Evolutionary conservation across 164 flowering plant genomes (phyloP), one percentile per base, ranked within the genome.

Genomic region (Vitis rotundifolia): DNA sequence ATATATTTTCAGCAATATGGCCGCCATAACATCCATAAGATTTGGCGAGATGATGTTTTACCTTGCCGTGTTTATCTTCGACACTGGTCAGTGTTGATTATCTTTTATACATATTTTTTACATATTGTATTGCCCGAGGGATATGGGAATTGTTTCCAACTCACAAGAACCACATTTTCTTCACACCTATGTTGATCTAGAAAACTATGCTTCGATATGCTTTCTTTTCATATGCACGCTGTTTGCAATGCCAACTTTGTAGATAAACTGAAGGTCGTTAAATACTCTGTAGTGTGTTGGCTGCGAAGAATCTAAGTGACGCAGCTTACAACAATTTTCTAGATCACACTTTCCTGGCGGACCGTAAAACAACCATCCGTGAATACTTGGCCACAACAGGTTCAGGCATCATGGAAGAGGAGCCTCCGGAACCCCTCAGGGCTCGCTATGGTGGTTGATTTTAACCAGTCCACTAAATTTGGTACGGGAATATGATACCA

Each of bases 11-110:
- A 91, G 77, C 87, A 76, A 8, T 92, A 88, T 83, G 98, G 98
- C 49, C 85, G 82, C 54, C 82, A 75, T 66, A 81, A 85, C 73
- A 86, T 94, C 16, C 69, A 85, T 63, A 88, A 88, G 83, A 94
- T 94, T 59, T 92, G 94, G 95, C 59, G 85, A 61, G 98, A 92
- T 79, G 98, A 94, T 78, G 82, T 92, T 71, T 87, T 92, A 71
- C 99, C 98, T 60, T 95, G 99, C 59, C 97, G 98, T 67, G 81
- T 82, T 69, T 95, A 95, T 83, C 94, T 92, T 55, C 85, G 98
- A 37, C 98, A 92, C 67, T 95, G 99, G 99, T 95, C 72, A 79
- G 79, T 79, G 26, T 59, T 59, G 4, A 8, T 13, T 28, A 14
- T 49, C 69, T 58, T 2, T 8, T 37, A 9, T 29, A 9, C 48